Base-by-base conservation (phyloP, 805 yeast species). In the Kodamaea nitidulidarum region DNA sequence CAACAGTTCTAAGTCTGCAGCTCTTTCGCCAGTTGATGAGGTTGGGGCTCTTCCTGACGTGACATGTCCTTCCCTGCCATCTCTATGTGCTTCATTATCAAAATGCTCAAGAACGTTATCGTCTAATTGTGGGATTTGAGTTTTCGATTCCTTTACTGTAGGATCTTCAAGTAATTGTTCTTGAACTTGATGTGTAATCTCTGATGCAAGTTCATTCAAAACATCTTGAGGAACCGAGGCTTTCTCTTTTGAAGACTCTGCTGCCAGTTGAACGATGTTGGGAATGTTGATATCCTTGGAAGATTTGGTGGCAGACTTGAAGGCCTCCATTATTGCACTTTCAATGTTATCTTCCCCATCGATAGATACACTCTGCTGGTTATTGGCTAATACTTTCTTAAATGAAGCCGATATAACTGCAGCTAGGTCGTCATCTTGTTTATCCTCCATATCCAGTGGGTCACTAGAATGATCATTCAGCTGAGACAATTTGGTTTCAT, bases 1-100 rank as follows among this genome's bases (percentile, higher is more conserved):
- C 40, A 63, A 52, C 39, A 65, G 70, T 50, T 81, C 86, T 42
- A 81, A 63, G 18, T 75, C 78, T 22, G 67, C 75, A 26, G 65
- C 73, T 26, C 56, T 39, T 2, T 35, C 42, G 10, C 26, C 16
- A 20, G 8, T 20, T 5, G 22, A 20, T 7, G 25, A 25, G 26
- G 28, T 15, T 8, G 32, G 18, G 7, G 21, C 20, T 24, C 35
- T 31, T 2, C 27, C 30, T 24, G 38, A 7, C 22, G 34, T 24
- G 8, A 32, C 18, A n/a, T 25, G 4, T 17, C 9, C 15, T 15
- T 15, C 26, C 18, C 52, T 57, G 11, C 55, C 57, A 35, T 16
- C 31, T 48, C 26, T 56, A 38, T 60, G 45, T 1, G 65, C 62
- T 37, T 61, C 65, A 22, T 58, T 50, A 27, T 61, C 63, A 41